These are phyloP conservation scores for Ceratobasidium sp. DNA, from an alignment of 1,284 basidiomycete species.

Conservation along the genomic window DNA sequence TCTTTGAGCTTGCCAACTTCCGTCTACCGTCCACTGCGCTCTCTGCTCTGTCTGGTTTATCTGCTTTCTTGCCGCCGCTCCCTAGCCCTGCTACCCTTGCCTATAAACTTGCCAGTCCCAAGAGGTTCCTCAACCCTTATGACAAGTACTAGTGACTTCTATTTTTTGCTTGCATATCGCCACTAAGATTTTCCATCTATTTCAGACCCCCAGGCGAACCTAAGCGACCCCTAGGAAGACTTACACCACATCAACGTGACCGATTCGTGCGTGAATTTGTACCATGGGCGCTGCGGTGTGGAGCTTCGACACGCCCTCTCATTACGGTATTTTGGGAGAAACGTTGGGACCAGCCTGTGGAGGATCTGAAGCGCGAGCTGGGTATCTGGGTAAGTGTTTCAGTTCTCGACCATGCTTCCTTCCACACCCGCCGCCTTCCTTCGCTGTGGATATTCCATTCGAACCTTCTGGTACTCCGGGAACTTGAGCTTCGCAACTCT, in stretches of 20 bases:
- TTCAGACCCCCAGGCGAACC: slow-evolving; percentile 40
- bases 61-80: slow-evolving; percentile 53
- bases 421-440: not conserved
- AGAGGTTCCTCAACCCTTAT: slow-evolving; percentile 27
- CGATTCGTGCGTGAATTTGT: slow-evolving; percentile 81
- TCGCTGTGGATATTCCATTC: not conserved
- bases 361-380: slow-evolving; percentile 81
- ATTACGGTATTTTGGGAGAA: slow-evolving; percentile 97
- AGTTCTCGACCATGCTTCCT: too few relatives aligned
- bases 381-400: slow-evolving; percentile 77
- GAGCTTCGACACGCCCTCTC: slow-evolving; percentile 75
- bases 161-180: slow-evolving; percentile 37
- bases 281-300: slow-evolving; percentile 90
- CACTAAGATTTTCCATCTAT: slow-evolving; percentile 3
- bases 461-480: too few relatives aligned
- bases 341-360: slow-evolving; percentile 86
- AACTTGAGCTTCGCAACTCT: too few relatives aligned
- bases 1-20: slow-evolving; percentile 94
- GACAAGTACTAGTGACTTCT: slow-evolving; percentile 5
- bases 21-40: slow-evolving; percentile 89
- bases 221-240: slow-evolving; percentile 62
- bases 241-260: slow-evolving; percentile 65
- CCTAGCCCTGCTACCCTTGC: slow-evolving; percentile 45
- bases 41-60: slow-evolving; percentile 72
- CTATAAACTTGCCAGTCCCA: slow-evolving; percentile 32